phyloP scores from a whole-genome alignment of 2,329 filamentous ascomycete genomes.

The Onygenales sp. region DNA sequence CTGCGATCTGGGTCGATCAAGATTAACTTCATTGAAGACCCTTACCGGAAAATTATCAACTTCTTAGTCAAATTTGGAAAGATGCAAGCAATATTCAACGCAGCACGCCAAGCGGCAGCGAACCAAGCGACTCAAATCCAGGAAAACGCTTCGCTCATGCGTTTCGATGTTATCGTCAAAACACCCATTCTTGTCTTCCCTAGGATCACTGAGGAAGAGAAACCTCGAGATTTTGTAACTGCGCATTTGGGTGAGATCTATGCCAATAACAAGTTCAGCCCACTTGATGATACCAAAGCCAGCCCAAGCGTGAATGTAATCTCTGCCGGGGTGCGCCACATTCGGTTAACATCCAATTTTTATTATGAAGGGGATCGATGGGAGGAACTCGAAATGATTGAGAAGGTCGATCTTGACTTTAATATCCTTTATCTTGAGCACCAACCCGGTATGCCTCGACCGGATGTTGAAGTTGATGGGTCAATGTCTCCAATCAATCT shows the following conservation, averaged over 20 bases:
- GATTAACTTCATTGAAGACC: constrained; percentile 93
- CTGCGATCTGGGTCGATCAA: constrained; percentile 90
- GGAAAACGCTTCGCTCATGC: constrained; percentile 78
- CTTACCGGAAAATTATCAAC: constrained; percentile 94
- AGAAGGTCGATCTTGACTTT: constrained; percentile 91
- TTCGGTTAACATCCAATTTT: constrained; percentile 81
- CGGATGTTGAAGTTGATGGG: constrained; percentile 85
- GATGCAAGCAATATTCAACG: constrained; percentile 99
- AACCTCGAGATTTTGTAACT: constrained; percentile 70
- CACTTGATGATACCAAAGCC: constrained; percentile 65
- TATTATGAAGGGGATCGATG: constrained; percentile 62
- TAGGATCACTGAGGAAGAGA: constrained; percentile 60
- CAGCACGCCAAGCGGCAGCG: constrained; percentile 85
- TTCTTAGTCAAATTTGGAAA: constrained; percentile 98
- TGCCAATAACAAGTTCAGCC: constrained; percentile 83
- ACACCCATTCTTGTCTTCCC: constrained; percentile 97
- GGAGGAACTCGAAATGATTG: constrained; percentile 92
- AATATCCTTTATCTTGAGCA: constrained; percentile 89
- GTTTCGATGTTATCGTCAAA: constrained; percentile 86
- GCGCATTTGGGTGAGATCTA: constrained; percentile 97
- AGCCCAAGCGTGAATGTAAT: constrained; percentile 79
- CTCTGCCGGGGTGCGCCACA: constrained; percentile 82
- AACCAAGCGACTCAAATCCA: constrained; percentile 91
- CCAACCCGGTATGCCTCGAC: constrained; percentile 62
- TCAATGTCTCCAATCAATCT: constrained; percentile 91